Evolutionary conservation across 106 monocot genomes (phyloP), one percentile per base, ranked within the genome.

Genomic region (Agapanthus africanus): DNA sequence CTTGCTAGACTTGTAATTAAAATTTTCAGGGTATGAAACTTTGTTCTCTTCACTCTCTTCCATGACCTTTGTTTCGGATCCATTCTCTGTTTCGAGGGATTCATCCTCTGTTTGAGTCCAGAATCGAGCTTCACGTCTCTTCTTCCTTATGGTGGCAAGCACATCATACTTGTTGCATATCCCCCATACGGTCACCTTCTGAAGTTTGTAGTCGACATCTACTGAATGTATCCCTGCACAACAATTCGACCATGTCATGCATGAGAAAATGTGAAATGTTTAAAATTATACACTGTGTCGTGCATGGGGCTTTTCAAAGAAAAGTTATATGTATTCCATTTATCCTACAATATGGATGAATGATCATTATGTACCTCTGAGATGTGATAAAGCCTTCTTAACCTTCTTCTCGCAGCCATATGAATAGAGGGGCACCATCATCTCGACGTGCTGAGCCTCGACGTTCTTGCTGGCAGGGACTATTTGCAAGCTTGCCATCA

Each of bases 101-200:
- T 54, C 52, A 22, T n/a, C 27, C 50, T 77, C 74, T 2, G 26
- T 56, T 54, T 82, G 38, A 19, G 76, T 80, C 93, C 93, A 94
- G 57, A 87, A 94, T 0, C 78, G 78, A 40, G 93, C 77, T 32
- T 80, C 87, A 39, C 80, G 81, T 74, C 93, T 82, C 79, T 94
- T 94, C 84, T 84, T 94, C 59, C 78, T 82, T 18, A 94, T 69
- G 44, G 82, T 79, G 14, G 74, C 84, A 23, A 94, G 87, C 44
- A 94, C 90, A 11, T 81, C 82, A 37, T 87, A 77, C 59, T 70
- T 67, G 76, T 87, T 82, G 76, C 93, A 94, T 59, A 94, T 94
- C 50, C 93, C 93, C 93, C 93, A 94, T n/a, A 94, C 90, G 11
- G 87, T 90, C 67, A 94, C 93, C 80, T 94, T 94, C 70, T 94